Conservation (phyloP, 2,329 filamentous ascomycete genomes). For the Chalaropsis thielavioides region DNA sequence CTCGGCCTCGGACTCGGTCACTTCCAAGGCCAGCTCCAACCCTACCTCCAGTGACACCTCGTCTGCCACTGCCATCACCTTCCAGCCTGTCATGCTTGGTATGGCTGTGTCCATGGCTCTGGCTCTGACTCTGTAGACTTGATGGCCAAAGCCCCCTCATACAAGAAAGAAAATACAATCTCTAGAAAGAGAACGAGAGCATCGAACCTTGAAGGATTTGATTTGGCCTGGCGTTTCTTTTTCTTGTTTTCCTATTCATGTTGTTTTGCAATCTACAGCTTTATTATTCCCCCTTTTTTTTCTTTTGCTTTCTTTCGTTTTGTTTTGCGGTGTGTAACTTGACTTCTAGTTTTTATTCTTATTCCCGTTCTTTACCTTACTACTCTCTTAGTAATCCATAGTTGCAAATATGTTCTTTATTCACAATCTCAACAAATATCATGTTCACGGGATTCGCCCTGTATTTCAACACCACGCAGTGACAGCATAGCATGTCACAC, state of each 20-base stretch:
- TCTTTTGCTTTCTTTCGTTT: background rate
- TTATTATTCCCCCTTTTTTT: background rate
- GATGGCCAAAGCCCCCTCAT: background rate
- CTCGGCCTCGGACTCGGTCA: conserved; percentile 3
- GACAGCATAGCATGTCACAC: too few species aligned
- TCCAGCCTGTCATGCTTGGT: conserved; percentile 17
- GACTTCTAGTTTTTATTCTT: background rate
- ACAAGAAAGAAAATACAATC: background rate
- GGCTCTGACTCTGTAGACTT: conserved; percentile 17
- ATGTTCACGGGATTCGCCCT: background rate
- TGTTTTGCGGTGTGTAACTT: background rate
- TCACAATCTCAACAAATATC: background rate
- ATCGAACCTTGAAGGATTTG: background rate
- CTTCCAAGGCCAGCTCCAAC: background rate
- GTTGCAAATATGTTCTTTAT: conserved; percentile 1
- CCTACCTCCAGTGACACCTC: conserved; percentile 7
- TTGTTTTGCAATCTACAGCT: conserved; percentile 3
- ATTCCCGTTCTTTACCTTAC: background rate
- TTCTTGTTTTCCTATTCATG: background rate
- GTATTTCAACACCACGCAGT: background rate
- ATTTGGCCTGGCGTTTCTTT: background rate
- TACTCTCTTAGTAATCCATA: background rate
- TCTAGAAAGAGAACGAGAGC: background rate
- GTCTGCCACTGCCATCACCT: conserved; percentile 11
- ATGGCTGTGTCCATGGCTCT: conserved; percentile 17